Evolutionary conservation across 2,329 filamentous ascomycete genomes (phyloP).

Genomic region (Curvularia lunata): DNA sequence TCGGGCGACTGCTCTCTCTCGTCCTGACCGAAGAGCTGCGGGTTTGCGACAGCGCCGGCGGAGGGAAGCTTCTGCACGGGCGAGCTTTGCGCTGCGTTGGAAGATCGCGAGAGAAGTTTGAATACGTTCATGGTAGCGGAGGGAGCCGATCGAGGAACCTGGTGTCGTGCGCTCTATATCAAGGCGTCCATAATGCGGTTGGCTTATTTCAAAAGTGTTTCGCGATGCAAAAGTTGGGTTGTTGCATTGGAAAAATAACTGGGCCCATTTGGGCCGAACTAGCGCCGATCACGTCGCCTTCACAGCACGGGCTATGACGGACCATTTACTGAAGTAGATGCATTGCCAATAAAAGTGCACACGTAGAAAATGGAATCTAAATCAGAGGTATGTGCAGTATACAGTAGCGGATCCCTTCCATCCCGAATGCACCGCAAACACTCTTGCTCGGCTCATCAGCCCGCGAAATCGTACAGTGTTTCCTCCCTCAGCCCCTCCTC

Average conservation of each 20-base stretch:
- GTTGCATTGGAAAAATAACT: conserved; percentile 29
- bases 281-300: conserved; percentile 22
- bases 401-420: conserved; percentile 38
- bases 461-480: conserved; percentile 31
- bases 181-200: conserved; percentile 1
- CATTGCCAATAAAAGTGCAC: conserved; percentile 43
- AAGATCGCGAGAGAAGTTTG: conserved; percentile 73
- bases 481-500: conserved; percentile 9
- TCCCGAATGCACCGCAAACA: conserved; percentile 30
- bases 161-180: background rate
- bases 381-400: conserved; percentile 50
- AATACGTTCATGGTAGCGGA: conserved; percentile 69
- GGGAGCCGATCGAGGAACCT: background rate
- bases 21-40: conserved; percentile 67
- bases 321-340: conserved; percentile 18
- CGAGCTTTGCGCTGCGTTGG: conserved; percentile 59
- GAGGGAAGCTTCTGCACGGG: conserved; percentile 64
- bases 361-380: conserved; percentile 46
- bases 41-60: conserved; percentile 67
- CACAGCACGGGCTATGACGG: conserved; percentile 5
- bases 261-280: conserved; percentile 26
- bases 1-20: conserved; percentile 48
- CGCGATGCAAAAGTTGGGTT: conserved; percentile 26
- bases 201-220: background rate
- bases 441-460: conserved; percentile 23